Evolutionary conservation across 139 green algal genomes (phyloP), one percentile per base, ranked within the genome.

Genomic region (Yamagishiella unicocca): DNA sequence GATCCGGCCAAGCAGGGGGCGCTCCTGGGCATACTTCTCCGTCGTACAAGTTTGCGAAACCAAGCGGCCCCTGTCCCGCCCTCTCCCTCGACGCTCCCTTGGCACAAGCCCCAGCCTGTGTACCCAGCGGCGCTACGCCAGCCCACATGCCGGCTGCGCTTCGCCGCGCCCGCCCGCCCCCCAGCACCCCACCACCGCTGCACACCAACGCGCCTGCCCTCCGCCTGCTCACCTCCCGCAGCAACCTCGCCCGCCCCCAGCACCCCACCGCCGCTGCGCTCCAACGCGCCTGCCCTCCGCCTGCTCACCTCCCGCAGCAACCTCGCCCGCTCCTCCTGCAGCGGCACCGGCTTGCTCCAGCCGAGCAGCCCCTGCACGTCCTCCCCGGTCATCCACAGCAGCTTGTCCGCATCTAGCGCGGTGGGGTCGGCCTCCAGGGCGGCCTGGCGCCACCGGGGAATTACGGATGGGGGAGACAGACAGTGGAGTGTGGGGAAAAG

Each of bases 281-380:
- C 45, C 45, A 31, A 1, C 87, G 19, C 85, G 79, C 38, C 38
- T 50, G 14, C 50, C 58, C 6, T 67, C 58, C 58, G 9, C 70
- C 21, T 76, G 29, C 88, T 22, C 87, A 97, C 94, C 93, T 98
- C 97, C 33, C 94, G 70, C 43, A 99, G 87, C 78, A 99, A 91
- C 45, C 94, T 79, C 33, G 94, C 96, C 2, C 97, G 87, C 90
- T 98, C 96, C 8, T 98, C 94, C 74, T 98, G 93, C 78, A 95
- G 80, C 0, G 97, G 97, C 67, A 99, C 33, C 24, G 89, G 55
- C 24, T 85, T 45, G 2, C 40, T 35, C 94, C 94, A 96, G 2
- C 87, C 75, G 17, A 98, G 72, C 72, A 98, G 87, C n/a, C 42
- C 25, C 38, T 50, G 70, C 70, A 88, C 71, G 70, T 71, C 87